phyloP scores from a whole-genome alignment of 2,329 filamentous ascomycete species.

The Thielaviopsis populi region DNA sequence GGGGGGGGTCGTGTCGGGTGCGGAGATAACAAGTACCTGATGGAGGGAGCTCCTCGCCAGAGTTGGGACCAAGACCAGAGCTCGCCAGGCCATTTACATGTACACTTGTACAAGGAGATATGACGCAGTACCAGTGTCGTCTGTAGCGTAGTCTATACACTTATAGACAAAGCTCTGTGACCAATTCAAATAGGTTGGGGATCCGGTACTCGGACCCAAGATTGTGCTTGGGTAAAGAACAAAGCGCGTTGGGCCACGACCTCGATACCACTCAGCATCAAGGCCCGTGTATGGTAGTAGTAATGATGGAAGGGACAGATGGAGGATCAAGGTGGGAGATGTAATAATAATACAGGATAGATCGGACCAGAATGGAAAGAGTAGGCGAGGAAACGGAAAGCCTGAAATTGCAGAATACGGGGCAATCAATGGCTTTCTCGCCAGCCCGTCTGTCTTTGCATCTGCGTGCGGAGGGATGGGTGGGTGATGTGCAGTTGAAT shows the following conservation, averaged over 20 bases:
- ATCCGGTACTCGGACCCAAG: not conserved
- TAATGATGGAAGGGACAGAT: not conserved
- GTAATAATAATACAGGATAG: not conserved
- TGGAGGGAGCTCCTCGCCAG: not conserved
- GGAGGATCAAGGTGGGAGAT: not conserved
- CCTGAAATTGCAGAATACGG: not conserved
- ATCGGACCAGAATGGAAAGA: not conserved
- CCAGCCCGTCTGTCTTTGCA: not conserved
- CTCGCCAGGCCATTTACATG: not conserved
- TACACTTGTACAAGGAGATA: not conserved
- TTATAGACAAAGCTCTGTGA: not conserved
- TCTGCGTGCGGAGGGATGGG: not conserved
- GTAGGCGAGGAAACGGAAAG: not conserved
- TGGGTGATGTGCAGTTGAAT: not conserved
- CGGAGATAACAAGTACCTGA: not conserved
- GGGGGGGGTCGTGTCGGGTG: not conserved
- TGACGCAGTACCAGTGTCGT: not conserved
- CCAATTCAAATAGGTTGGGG: not conserved
- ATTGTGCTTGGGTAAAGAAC: not conserved
- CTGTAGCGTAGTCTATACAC: not conserved
- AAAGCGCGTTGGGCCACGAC: not conserved
- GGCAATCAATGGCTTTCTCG: not conserved
- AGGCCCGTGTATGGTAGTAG: not conserved
- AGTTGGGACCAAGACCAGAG: not conserved
- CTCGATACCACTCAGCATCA: not conserved